phyloP scores from a whole-genome alignment of 441 rosid genomes.

The Brassica balearica region DNA sequence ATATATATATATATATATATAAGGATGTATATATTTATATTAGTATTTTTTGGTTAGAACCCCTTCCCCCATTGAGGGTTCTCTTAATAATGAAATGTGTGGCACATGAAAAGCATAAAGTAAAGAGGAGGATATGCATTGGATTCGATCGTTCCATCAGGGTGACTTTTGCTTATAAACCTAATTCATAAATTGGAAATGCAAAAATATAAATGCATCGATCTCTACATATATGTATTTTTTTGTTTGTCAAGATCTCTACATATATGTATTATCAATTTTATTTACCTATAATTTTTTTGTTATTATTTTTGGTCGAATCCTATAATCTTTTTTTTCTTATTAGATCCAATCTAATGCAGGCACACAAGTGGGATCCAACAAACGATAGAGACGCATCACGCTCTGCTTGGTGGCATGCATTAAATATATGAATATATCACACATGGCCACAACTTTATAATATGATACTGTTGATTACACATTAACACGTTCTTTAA shows the following conservation, averaged over 20 bases:
- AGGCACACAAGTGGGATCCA: constrained; percentile 43
- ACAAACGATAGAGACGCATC: constrained; percentile 25
- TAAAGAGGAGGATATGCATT: constrained; percentile 34
- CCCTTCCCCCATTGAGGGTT: no score
- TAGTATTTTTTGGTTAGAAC: no score
- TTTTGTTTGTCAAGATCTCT: neutral
- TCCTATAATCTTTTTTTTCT: neutral
- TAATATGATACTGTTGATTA: neutral
- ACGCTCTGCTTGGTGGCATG: constrained; percentile 7
- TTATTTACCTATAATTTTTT: neutral
- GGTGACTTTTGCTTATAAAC: constrained; percentile 12
- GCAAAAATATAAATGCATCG: constrained; percentile 10
- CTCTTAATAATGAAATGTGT: constrained; percentile 24
- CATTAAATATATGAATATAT: neutral
- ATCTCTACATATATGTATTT: neutral
- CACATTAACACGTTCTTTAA: neutral
- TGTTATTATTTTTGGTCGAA: neutral
- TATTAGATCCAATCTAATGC: constrained; percentile 35
- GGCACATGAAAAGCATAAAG: constrained; percentile 39
- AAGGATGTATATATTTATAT: no score
- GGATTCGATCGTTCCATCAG: constrained; percentile 32
- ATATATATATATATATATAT: no score
- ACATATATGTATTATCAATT: neutral
- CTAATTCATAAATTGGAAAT: constrained; percentile 10
- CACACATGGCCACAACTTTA: constrained; percentile 3